Conservation (phyloP, 2,329 filamentous ascomycete genomes). For the Pezicula radicicola region DNA sequence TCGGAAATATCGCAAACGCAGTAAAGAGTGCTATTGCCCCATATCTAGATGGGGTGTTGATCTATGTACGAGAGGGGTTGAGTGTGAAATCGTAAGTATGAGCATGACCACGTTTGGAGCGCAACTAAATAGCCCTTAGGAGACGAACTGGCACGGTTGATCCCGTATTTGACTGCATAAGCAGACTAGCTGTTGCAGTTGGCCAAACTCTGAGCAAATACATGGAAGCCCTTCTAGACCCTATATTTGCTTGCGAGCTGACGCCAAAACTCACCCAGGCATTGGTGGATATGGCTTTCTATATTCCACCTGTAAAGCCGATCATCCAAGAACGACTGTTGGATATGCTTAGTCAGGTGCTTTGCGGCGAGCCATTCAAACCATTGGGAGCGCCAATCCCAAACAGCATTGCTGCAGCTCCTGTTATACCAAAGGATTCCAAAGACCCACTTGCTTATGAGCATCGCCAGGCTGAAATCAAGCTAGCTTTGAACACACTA, state of each 20-base stretch:
- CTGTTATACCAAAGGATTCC: constrained; percentile 81
- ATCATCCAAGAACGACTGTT: constrained; percentile 92
- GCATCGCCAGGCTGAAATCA: constrained; percentile 79
- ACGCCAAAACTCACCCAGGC: constrained; percentile 93
- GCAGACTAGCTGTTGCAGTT: constrained; percentile 90
- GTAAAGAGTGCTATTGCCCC: constrained; percentile 93
- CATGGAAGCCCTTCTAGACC: constrained; percentile 91
- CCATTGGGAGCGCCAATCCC: constrained; percentile 84
- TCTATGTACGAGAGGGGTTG: constrained; percentile 89
- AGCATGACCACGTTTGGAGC: not conserved
- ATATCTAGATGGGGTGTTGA: constrained; percentile 90
- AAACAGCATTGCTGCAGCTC: constrained; percentile 76
- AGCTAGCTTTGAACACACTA: constrained; percentile 87
- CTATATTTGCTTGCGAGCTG: constrained; percentile 94
- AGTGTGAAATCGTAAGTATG: constrained; percentile 67
- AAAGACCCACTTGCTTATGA: constrained; percentile 83
- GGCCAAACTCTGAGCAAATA: constrained; percentile 97
- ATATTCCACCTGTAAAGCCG: constrained; percentile 90
- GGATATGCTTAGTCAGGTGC: constrained; percentile 90
- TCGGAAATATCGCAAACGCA: constrained; percentile 93
- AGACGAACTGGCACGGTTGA: constrained; percentile 46
- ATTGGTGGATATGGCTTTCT: constrained; percentile 97
- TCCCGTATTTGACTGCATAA: constrained; percentile 96
- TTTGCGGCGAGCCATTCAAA: constrained; percentile 89
- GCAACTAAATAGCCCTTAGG: constrained; percentile 31